A percentile compares a stretch with the other conserved stretches of the same genome.
Evolutionary conservation across 306 rosid genomes (phyloP).

Genomic region (Citrullus mucosospermus): DNA sequence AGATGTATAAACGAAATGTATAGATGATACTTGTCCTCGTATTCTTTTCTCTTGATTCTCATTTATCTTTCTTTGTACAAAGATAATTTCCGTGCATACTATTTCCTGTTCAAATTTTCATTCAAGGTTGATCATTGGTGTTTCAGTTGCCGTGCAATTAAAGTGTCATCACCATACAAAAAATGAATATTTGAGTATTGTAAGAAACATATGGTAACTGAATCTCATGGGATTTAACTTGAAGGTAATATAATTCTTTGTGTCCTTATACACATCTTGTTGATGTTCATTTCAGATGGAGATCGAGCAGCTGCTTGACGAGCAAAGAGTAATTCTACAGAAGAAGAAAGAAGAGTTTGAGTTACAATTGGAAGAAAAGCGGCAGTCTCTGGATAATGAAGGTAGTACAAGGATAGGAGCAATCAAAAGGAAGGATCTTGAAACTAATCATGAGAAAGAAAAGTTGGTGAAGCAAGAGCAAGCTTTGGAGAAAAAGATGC

Average conservation of each 20-base stretch:
- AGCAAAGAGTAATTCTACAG: conserved; percentile 40
- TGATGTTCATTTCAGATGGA: conserved; percentile 40
- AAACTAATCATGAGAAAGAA: conserved; percentile 56
- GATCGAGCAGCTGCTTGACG: conserved; percentile 44
- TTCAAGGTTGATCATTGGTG: not conserved
- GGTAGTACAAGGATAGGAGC: conserved; percentile 25
- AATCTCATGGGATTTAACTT: not conserved
- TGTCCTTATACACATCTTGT: not conserved
- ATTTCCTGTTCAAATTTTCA: not conserved
- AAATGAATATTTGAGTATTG: not conserved
- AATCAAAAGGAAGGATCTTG: conserved; percentile 47
- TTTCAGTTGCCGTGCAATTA: not conserved
- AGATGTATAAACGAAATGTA: not conserved
- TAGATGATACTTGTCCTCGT: not conserved
- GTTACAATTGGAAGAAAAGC: conserved; percentile 50
- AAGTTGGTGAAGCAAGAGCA: conserved; percentile 61
- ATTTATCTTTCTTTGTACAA: not conserved
- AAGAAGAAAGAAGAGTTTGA: conserved; percentile 43
- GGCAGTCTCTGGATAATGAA: conserved; percentile 40
- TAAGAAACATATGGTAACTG: not conserved
- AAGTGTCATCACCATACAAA: not conserved
- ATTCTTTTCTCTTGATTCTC: not conserved
- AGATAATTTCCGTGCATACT: not conserved
- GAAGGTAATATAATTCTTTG: not conserved
- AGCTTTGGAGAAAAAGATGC: conserved; percentile 49